Evolutionary conservation across 768 basidiomycete genomes (phyloP), one percentile per base, ranked within the genome.

Genomic region (Filobasidium wieringae): DNA sequence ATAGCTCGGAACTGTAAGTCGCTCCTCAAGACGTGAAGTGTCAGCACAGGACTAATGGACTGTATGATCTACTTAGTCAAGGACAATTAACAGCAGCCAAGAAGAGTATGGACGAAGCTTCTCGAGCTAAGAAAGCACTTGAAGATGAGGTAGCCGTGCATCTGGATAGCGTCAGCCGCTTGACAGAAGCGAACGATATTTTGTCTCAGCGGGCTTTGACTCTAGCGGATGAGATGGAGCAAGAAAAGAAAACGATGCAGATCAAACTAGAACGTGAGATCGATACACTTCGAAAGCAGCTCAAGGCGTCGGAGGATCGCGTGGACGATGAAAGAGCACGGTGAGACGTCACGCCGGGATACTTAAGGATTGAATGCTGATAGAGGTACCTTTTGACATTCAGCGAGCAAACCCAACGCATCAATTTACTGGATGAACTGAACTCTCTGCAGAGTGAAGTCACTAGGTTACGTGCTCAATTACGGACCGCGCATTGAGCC

Each of bases 401-500:
- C 36, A 86, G 91, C 68, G 88, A 91, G 67, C 86, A 89, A 74
- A 80, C 78, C 8, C 90, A 92, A 75, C 79, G 85, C 63, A 82
- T 88, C 55, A 84, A 85, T 31, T 69, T 99, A 55, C 78, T 99
- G 40, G 90, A 95, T 67, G 89, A 93, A 76, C 78, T 93, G 65
- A 90, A 55, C 29, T 55, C 54, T 9, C 26, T 55, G 19, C 54
- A 55, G 26, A 45, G 54, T 30, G 54, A 55, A 27, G 40, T 45
- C 15, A 26, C 22, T 7, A 19, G 39, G n/a, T 32, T 55, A 19
- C 14, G 54, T 9, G 39, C 31, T 7, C 39, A 40, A 55, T 27
- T 55, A 19, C 37, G 54, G 12, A 19, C 11, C 9, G 54, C 54
- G 19, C 54, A 55, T 17, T 47, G 43, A 47, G 43, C 22, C 22